Evolutionary conservation across 805 yeast genomes (phyloP).

Genomic region (Myxozyma monticola): DNA sequence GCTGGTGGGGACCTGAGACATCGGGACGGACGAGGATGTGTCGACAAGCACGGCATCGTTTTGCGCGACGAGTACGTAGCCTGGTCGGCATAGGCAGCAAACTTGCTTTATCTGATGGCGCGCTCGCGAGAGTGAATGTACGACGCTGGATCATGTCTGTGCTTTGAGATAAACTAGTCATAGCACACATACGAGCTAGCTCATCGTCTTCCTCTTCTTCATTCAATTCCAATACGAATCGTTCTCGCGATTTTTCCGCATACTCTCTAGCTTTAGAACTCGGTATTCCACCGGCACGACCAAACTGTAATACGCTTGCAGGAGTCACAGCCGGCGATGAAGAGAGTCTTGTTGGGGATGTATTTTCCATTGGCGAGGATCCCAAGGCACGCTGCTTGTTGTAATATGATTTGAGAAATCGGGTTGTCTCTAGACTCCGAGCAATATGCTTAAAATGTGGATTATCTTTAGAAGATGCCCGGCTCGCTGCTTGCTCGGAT

Average conservation of each 20-base stretch:
- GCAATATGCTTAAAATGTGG: neutral
- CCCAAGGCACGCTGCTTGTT: too few species aligned
- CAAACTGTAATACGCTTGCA: constrained; percentile 10
- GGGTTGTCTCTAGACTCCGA: constrained; percentile 24
- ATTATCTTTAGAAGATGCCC: neutral
- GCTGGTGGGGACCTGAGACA: constrained; percentile 6
- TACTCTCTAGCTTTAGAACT: constrained; percentile 7
- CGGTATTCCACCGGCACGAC: constrained; percentile 19
- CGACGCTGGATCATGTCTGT: too few species aligned
- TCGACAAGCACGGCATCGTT: constrained; percentile 39
- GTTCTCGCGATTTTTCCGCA: constrained; percentile 1
- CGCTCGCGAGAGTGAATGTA: constrained; percentile 1
- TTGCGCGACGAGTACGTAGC: constrained; percentile 35
- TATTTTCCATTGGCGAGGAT: too few species aligned
- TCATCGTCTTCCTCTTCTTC: neutral
- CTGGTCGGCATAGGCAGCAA: constrained; percentile 34
- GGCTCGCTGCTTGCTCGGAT: neutral
- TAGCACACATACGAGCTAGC: neutral
- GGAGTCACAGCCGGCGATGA: constrained; percentile 11
- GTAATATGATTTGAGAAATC: constrained; percentile 17
- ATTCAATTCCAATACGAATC: neutral
- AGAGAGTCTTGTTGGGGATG: neutral
- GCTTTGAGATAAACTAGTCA: too few species aligned
- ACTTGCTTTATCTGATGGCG: neutral
- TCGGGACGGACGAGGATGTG: constrained; percentile 40